Evolutionary conservation across 352 stramenopile species (phyloP).

Genomic region (Phytophthora europaea): DNA sequence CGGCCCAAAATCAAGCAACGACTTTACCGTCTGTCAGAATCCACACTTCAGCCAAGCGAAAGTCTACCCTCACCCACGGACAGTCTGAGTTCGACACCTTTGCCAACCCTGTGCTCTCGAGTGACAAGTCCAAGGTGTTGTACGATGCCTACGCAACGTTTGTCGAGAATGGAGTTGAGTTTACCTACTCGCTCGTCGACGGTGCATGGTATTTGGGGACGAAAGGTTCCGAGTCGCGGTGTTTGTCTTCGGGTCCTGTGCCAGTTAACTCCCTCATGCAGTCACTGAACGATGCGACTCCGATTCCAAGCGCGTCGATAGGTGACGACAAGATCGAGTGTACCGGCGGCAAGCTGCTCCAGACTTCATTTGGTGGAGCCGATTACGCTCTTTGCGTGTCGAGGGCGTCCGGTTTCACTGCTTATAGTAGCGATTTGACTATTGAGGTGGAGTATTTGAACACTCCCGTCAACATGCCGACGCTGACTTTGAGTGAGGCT

Average conservation of each 20-base stretch:
- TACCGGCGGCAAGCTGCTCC: slow-evolving; percentile 31
- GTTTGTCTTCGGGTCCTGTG: background rate
- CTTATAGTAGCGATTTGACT: slow-evolving; percentile 18
- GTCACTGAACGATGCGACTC: background rate
- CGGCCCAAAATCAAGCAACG: background rate
- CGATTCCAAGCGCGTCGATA: slow-evolving; percentile 24
- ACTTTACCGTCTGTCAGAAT: slow-evolving; percentile 1
- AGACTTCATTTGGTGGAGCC: slow-evolving; percentile 36
- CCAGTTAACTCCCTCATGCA: background rate
- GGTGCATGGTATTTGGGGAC: slow-evolving; percentile 10
- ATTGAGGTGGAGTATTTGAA: slow-evolving; percentile 17
- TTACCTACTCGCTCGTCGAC: slow-evolving; percentile 37
- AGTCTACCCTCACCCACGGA: slow-evolving; percentile 41
- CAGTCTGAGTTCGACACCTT: slow-evolving; percentile 45
- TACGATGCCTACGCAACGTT: slow-evolving; percentile 43
- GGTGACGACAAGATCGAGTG: slow-evolving; percentile 28
- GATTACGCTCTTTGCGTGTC: slow-evolving; percentile 13
- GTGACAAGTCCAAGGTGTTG: slow-evolving; percentile 25
- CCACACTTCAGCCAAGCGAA: slow-evolving; percentile 42
- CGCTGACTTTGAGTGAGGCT: background rate
- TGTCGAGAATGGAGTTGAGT: slow-evolving; percentile 13
- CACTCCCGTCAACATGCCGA: background rate
- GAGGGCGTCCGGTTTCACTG: slow-evolving; percentile 13
- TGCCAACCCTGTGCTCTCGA: slow-evolving; percentile 38
- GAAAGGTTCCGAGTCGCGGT: background rate